Base-by-base conservation (phyloP, 2,329 filamentous ascomycete genomes). In the Xylariaceae sp. region DNA sequence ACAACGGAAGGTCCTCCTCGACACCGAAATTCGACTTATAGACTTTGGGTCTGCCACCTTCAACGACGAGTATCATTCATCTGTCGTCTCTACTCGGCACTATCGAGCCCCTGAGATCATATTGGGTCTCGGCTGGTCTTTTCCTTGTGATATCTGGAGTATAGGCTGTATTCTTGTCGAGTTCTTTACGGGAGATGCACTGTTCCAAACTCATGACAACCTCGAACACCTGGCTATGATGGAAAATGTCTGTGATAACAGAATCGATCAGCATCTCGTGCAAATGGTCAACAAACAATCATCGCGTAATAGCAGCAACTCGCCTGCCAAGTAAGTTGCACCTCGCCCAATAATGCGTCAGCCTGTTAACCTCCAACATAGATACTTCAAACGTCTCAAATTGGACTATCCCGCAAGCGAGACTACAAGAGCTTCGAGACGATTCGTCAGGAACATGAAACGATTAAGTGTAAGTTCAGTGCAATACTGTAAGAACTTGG, bases 181-280 rank as follows among this genome's bases (percentile, higher is more conserved):
- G 57, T 87, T 88, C 66, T 88, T 83, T 56, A 88, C 85, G 0
- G 85, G 85, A 5, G 85, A 88, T 62, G 85, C 85, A 16, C 71
- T 88, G 2, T 88, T 88, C 67, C 85, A 88, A 65, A 88, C 85
- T 1, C 85, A 88, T 60, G 85, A 88, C 59, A 88, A 88, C 55
- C 74, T 88, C 19, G 85, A 88, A 66, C 85, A 88, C 64, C 71
- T 88, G 47, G 85, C 85, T n/a, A 88, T 88, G 85, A 88, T 88
- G 84, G 84, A 87, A 63, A 82, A 80, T 33, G 84, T 88, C 7
- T 82, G 83, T 48, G 82, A 81, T 46, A 70, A 71, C 18, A 75
- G 78, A 45, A 81, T 88, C 47, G 84, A 87, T 55, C 69, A 71
- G 0, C 73, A 80, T 55, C 76, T 88, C 6, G 79, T 88, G 14